A percentile compares a stretch with the other conserved stretches of the same genome.
Evolutionary conservation across 164 flowering plant genomes (phyloP).

Genomic region (Amborella trichopoda): DNA sequence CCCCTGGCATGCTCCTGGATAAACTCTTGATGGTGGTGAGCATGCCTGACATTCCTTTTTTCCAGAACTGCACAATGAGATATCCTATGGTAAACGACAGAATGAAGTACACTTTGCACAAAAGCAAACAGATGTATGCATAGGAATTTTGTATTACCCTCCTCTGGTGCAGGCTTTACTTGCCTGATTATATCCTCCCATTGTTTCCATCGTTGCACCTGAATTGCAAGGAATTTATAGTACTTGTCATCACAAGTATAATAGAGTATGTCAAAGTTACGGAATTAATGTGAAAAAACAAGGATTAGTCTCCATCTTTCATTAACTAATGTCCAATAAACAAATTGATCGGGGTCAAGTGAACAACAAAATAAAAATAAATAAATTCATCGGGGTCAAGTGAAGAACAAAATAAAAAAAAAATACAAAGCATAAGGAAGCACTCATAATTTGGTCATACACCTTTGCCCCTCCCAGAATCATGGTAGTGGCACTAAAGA

Average conservation of each 20-base stretch:
- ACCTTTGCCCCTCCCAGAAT: constrained; percentile 71
- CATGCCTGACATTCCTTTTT: background rate
- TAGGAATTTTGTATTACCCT: constrained; percentile 13
- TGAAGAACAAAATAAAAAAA: no score
- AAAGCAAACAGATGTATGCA: background rate
- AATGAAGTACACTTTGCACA: background rate
- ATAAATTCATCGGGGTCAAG: no score
- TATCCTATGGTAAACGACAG: background rate
- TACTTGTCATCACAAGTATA: no score
- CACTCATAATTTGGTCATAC: no score
- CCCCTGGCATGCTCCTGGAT: constrained; percentile 16
- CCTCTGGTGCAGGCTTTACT: constrained; percentile 20
- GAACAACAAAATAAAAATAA: no score
- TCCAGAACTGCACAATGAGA: constrained; percentile 1
- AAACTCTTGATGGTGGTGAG: constrained; percentile 10
- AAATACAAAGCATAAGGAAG: no score
- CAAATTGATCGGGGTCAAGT: no score
- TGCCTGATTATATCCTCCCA: constrained; percentile 70
- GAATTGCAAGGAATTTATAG: no score
- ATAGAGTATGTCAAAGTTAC: no score
- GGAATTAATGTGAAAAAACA: no score
- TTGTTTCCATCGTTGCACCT: constrained; percentile 82
- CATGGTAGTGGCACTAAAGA: constrained; percentile 65
- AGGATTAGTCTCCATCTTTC: no score
- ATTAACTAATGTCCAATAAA: no score